A percentile compares a stretch with the other conserved stretches of the same genome.
Evolutionary conservation across 345 rosid genomes (phyloP).

Genomic region (Hirschfeldia incana): DNA sequence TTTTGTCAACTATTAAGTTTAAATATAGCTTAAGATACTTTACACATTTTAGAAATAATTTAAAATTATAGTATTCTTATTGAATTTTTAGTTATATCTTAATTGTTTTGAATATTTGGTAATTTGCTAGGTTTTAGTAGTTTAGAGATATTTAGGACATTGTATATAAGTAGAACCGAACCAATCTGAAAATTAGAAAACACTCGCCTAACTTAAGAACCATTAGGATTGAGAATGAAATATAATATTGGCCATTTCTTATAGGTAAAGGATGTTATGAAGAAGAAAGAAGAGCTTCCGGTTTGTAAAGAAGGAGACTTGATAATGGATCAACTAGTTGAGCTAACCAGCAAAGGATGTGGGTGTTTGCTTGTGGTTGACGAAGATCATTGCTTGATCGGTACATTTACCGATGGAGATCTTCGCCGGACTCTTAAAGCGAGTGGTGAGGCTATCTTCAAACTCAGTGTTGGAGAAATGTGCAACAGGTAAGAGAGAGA

Average conservation of each 20-base stretch:
- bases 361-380: conserved; percentile 89
- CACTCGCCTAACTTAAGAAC: not conserved
- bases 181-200: no score
- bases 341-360: conserved; percentile 90
- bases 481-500: conserved; percentile 72
- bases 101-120: not conserved
- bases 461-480: conserved; percentile 92
- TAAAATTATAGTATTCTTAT: not conserved
- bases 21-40: not conserved
- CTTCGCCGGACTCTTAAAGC: conserved; percentile 91
- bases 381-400: conserved; percentile 60
- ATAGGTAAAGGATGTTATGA: conserved; percentile 93
- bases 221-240: not conserved
- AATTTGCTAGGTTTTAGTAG: not conserved
- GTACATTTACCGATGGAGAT: conserved; percentile 96
- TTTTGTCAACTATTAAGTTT: not conserved
- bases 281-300: conserved; percentile 87
- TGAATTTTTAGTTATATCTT: not conserved
- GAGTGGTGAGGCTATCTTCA: conserved; percentile 83
- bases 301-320: conserved; percentile 82
- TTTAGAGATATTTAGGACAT: not conserved
- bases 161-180: not conserved
- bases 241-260: not conserved
- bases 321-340: conserved; percentile 93
- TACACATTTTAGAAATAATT: not conserved